Base-by-base conservation (phyloP, 345 rosid genomes). In the Tarenaya hassleriana region DNA sequence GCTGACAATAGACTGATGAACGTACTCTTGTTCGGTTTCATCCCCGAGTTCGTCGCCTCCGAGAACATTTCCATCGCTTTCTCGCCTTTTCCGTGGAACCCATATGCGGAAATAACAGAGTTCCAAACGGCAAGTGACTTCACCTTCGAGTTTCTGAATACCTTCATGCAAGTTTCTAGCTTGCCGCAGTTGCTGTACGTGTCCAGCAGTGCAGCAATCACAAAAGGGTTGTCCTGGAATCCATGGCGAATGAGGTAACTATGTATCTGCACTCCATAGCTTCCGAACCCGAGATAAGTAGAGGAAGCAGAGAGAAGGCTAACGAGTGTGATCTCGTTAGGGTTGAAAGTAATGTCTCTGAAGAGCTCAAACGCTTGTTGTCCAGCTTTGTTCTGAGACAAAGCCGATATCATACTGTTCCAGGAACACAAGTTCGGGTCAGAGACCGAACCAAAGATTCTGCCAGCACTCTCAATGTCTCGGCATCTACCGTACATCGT, bases 351-450 rank as follows among this genome's bases (percentile, higher is more conserved):
- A 5, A 73, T 66, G 48, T 43, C 29, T 43, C 67, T 46, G 48
- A 78, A 84, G 43, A 78, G 68, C 48, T 73, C 74, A 33, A 84
- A 53, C n/a, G 70, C 83, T 55, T 64, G 65, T 52, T 57, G 33
- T 49, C 77, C 83, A 58, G 64, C 69, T 54, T 69, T 81, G 16
- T 83, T 83, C 68, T 76, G 85, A 57, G 81, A 73, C 50, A 74
- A 67, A 47, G 76, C 77, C 39, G 85, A 78, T 49, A 84, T 81
- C 71, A 76, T 61, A 65, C 85, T 78, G 68, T 81, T 81, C 81
- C 85, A 81, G 3, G 92, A 71, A 69, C 85, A 80, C 61, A 78
- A 63, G 70, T 84, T 84, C 52, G 52, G 68, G 40, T 67, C 60
- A 18, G 61, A 43, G 33, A 66, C 62, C 24, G 60, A 62, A 50